Conservation (phyloP, 257 asterid genomes). For the Fraxinus quadrangulata region DNA sequence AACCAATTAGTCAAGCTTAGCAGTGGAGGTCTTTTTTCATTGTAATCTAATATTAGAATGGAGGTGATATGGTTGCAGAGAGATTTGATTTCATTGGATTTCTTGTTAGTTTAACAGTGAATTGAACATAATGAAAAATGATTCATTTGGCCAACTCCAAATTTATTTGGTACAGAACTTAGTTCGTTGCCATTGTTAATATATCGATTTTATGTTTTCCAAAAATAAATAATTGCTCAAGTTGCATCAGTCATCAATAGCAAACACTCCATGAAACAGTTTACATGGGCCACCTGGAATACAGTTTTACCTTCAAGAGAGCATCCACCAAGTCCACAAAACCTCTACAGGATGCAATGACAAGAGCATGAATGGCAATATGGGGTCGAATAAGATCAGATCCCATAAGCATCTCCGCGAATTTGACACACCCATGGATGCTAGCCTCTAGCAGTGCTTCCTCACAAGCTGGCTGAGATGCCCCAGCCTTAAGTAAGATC, state of each 20-base stretch:
- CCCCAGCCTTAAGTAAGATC: constrained; percentile 73
- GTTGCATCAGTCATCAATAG: neutral
- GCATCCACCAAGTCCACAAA: constrained; percentile 57
- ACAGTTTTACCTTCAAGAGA: constrained; percentile 56
- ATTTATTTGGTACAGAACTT: neutral
- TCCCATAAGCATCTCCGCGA: constrained; percentile 62
- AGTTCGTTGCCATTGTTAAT: neutral
- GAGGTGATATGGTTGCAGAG: neutral
- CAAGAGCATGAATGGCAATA: constrained; percentile 67
- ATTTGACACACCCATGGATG: constrained; percentile 61
- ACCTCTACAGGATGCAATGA: constrained; percentile 76
- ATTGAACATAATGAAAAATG: neutral
- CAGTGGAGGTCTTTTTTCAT: neutral
- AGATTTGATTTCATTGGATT: neutral
- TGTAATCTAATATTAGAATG: neutral
- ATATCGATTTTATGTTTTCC: neutral
- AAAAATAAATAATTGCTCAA: neutral
- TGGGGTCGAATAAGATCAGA: constrained; percentile 78
- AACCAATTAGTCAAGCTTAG: neutral
- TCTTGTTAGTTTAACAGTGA: neutral
- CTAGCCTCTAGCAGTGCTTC: constrained; percentile 79
- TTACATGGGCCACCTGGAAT: neutral
- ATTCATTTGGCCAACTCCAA: neutral
- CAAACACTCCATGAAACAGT: neutral
- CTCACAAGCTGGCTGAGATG: constrained; percentile 87